A percentile compares a stretch with the other conserved stretches of the same genome.
phyloP scores from a whole-genome alignment of 805 yeast species.

The Lipomyces mesembrius region DNA sequence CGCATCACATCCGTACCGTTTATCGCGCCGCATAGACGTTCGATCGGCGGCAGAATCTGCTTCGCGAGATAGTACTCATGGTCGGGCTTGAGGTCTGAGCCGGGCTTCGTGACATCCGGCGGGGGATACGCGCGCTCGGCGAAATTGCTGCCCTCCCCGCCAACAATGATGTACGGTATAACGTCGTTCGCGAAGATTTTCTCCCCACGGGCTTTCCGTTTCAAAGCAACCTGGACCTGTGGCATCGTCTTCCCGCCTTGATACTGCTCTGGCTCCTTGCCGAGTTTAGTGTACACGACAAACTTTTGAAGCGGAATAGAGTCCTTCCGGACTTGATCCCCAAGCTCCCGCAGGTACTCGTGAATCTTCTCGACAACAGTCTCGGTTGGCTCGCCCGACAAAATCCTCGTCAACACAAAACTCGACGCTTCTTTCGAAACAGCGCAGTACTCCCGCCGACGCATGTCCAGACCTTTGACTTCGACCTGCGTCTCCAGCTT shows the following conservation, averaged over 20 bases:
- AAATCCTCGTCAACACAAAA: constrained; percentile 69
- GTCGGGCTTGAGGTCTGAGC: constrained; percentile 54
- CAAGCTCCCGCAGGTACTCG: constrained; percentile 66
- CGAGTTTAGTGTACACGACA: constrained; percentile 82
- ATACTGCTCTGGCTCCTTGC: constrained; percentile 86
- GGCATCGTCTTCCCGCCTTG: constrained; percentile 83
- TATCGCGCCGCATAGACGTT: constrained; percentile 79
- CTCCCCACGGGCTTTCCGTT: constrained; percentile 81
- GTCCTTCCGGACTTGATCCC: constrained; percentile 60
- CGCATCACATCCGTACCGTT: constrained; percentile 85
- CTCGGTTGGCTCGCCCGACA: constrained; percentile 77
- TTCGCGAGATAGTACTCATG: constrained; percentile 78
- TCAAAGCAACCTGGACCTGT: constrained; percentile 83
- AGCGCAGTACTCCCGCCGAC: constrained; percentile 94
- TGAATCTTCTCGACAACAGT: constrained; percentile 70
- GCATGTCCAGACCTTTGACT: constrained; percentile 96
- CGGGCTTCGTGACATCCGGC: constrained; percentile 58
- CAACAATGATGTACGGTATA: constrained; percentile 77
- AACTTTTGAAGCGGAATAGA: constrained; percentile 68
- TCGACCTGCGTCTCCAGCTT: constrained; percentile 67
- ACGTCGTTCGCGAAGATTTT: constrained; percentile 88
- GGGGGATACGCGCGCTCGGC: constrained; percentile 87
- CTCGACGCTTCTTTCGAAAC: constrained; percentile 86
- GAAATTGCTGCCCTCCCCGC: constrained; percentile 49
- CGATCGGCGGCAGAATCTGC: constrained; percentile 89